Evolutionary conservation across 2,329 filamentous ascomycete species (phyloP).

Genomic region (Exophiala spinifera): DNA sequence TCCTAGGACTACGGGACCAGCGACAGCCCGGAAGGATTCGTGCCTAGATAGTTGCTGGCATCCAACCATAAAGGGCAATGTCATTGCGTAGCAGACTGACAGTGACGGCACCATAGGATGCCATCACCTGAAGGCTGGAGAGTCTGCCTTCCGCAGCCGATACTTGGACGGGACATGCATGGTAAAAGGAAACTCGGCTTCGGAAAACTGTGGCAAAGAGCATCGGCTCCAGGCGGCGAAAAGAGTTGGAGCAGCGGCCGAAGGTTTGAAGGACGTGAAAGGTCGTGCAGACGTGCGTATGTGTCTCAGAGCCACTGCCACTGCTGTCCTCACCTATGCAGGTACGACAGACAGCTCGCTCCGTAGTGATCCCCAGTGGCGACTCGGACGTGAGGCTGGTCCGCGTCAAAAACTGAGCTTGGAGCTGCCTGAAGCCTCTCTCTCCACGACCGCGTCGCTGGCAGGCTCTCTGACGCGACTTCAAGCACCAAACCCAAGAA

Average conservation of each 20-base stretch:
- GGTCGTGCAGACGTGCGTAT: slow-evolving; percentile 18
- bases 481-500: background rate
- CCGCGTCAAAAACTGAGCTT: slow-evolving; percentile 12
- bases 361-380: background rate
- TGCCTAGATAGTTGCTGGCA: background rate
- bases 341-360: slow-evolving; percentile 6
- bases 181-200: background rate
- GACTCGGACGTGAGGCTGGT: background rate
- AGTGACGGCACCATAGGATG: background rate
- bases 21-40: slow-evolving; percentile 1
- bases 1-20: background rate
- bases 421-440: background rate
- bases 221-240: background rate
- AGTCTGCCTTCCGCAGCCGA: background rate
- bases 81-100: slow-evolving; percentile 1
- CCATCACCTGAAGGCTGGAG: slow-evolving; percentile 1
- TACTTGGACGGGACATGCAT: background rate
- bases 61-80: background rate
- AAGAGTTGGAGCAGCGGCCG: background rate
- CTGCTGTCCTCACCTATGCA: slow-evolving; percentile 17
- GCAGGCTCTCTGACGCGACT: background rate
- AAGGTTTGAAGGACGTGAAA: background rate
- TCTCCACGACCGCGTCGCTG: background rate
- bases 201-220: slow-evolving; percentile 1
- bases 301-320: slow-evolving; percentile 20